Conservation (phyloP, 257 asterid species). For the Capsicum chinense region DNA sequence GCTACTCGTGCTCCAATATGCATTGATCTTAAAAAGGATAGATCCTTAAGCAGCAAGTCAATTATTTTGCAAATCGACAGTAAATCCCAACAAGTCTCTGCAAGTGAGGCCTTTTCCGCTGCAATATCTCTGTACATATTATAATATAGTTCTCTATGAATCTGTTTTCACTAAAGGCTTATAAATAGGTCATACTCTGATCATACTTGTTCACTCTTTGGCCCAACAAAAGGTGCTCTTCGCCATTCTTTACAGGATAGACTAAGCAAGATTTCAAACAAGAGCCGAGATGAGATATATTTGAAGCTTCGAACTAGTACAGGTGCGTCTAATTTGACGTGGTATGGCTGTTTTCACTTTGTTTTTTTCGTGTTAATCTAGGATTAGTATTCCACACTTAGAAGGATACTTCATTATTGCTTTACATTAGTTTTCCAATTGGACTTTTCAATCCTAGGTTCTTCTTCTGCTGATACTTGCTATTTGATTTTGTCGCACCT, state of each 20-base stretch:
- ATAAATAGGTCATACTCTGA: conserved; percentile 30
- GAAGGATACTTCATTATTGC: background rate
- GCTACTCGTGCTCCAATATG: conserved; percentile 78
- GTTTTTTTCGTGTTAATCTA: conserved; percentile 4
- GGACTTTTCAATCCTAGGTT: conserved; percentile 24
- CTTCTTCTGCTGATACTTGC: conserved; percentile 14
- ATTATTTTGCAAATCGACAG: conserved; percentile 62
- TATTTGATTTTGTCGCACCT: background rate
- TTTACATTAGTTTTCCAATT: conserved; percentile 2
- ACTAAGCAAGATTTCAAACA: conserved; percentile 61
- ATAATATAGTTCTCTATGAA: conserved; percentile 28
- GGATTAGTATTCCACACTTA: conserved; percentile 7
- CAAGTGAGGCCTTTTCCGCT: conserved; percentile 55
- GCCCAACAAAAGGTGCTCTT: conserved; percentile 59
- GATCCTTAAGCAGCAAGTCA: conserved; percentile 68
- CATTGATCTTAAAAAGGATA: conserved; percentile 62
- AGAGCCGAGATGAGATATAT: conserved; percentile 66
- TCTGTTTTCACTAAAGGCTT: conserved; percentile 21
- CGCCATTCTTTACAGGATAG: conserved; percentile 67
- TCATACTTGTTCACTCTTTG: conserved; percentile 36
- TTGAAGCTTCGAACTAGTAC: conserved; percentile 68
- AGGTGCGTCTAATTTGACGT: conserved; percentile 40
- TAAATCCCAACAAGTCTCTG: conserved; percentile 69
- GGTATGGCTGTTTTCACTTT: background rate
- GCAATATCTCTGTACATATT: conserved; percentile 24